A percentile compares a stretch with the other conserved stretches of the same genome.
These are phyloP conservation scores for Taphrina confusa DNA, from an alignment of 1,139 yeast genomes.

Conservation along the genomic window DNA sequence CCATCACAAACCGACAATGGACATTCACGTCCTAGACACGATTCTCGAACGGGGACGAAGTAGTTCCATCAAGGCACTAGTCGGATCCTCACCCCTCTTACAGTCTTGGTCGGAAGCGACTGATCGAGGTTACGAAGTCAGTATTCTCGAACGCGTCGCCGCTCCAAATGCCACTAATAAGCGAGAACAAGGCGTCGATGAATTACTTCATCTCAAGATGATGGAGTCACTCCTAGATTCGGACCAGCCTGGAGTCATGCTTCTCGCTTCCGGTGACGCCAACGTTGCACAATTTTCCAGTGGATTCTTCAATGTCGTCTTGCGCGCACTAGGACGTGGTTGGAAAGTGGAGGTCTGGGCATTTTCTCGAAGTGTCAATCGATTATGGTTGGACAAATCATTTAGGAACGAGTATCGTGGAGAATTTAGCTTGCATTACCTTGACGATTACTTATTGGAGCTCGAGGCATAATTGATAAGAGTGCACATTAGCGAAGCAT, in stretches of 20 bases:
- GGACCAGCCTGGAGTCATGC: conserved; percentile 24
- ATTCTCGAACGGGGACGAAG: conserved; percentile 32
- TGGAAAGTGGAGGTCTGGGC: conserved; percentile 35
- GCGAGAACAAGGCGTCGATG: conserved; percentile 37
- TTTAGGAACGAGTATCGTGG: conserved; percentile 16
- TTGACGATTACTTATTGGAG: conserved; percentile 28
- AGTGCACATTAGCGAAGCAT: too few species aligned
- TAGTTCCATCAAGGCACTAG: conserved; percentile 18
- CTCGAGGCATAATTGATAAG: conserved; percentile 1
- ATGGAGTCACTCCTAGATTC: conserved; percentile 34
- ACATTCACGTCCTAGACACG: conserved; percentile 25
- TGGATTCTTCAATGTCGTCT: conserved; percentile 34
- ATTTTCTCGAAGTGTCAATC: conserved; percentile 19
- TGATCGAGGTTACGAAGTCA: conserved; percentile 20
- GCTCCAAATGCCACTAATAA: not conserved
- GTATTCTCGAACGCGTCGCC: conserved; percentile 29
- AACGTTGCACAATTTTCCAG: conserved; percentile 31
- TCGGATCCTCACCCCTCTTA: conserved; percentile 31
- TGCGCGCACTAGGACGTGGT: conserved; percentile 33
- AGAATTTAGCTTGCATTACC: conserved; percentile 17
- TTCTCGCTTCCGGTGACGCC: conserved; percentile 36
- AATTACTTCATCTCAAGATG: conserved; percentile 35
- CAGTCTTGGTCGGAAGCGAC: conserved; percentile 23
- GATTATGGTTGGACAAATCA: conserved; percentile 22
- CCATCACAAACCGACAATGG: conserved; percentile 16